phyloP scores from a whole-genome alignment of 2,329 filamentous ascomycete genomes.

The Ilyonectria destructans region DNA sequence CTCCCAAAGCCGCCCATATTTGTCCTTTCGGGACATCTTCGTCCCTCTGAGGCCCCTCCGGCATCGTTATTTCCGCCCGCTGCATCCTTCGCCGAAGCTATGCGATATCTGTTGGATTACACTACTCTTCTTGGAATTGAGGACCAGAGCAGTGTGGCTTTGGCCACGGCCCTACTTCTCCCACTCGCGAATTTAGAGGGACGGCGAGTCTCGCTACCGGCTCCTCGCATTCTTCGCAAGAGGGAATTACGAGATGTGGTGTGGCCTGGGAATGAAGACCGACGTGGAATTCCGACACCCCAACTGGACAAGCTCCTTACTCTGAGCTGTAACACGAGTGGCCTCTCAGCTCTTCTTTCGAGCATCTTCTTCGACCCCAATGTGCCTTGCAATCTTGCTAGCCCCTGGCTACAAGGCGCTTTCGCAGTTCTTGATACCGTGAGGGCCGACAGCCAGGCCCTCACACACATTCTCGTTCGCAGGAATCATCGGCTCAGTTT shows the following conservation, averaged over 20 bases:
- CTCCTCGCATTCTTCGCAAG: neutral
- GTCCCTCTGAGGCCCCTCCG: too few species aligned
- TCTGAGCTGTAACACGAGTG: constrained; percentile 12
- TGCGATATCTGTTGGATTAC: constrained; percentile 12
- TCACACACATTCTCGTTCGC: constrained; percentile 15
- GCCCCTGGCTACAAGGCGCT: constrained; percentile 19
- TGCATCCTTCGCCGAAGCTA: neutral
- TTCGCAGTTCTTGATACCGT: constrained; percentile 2
- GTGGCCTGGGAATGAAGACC: neutral
- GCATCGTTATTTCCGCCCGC: neutral
- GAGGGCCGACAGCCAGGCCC: constrained; percentile 1
- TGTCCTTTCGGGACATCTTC: neutral
- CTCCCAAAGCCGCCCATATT: neutral
- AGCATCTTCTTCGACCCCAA: constrained; percentile 18
- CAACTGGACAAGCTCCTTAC: constrained; percentile 20
- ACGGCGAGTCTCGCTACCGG: constrained; percentile 1
- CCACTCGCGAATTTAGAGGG: constrained; percentile 8
- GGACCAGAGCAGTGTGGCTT: constrained; percentile 14
- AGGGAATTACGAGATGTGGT: neutral
- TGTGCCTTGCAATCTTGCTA: constrained; percentile 11
- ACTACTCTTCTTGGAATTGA: constrained; percentile 8
- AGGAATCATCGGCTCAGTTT: constrained; percentile 18
- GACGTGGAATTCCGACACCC: neutral
- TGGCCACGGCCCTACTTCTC: constrained; percentile 11
- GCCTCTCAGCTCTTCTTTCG: constrained; percentile 6